Evolutionary conservation across 2,329 filamentous ascomycete genomes (phyloP).

Genomic region (Emmonsiellopsis sp.): DNA sequence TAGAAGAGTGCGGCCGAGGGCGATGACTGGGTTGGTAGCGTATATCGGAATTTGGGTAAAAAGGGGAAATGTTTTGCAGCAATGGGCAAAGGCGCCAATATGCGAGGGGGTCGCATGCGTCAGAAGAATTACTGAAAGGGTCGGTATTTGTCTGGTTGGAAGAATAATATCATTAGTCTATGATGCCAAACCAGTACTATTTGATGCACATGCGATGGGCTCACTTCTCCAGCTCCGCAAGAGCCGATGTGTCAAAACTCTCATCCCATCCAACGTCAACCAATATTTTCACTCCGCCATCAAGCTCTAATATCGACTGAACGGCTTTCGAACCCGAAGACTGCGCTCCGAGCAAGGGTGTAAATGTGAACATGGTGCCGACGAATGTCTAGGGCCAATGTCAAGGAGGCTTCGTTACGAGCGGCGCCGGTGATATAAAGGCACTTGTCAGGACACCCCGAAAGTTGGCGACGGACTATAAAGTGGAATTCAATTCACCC

Average conservation of each 20-base stretch:
- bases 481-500: neutral
- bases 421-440: neutral
- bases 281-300: slow-evolving; percentile 91
- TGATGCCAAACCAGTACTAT: neutral
- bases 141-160: slow-evolving; percentile 65
- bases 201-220: slow-evolving; percentile 3
- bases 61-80: slow-evolving; percentile 88
- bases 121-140: slow-evolving; percentile 83
- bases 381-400: neutral
- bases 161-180: neutral
- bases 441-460: neutral
- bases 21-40: slow-evolving; percentile 86
- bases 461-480: neutral
- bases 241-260: slow-evolving; percentile 69
- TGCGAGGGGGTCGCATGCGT: slow-evolving; percentile 90
- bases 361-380: slow-evolving; percentile 82
- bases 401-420: neutral
- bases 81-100: slow-evolving; percentile 87
- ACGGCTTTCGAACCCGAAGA: slow-evolving; percentile 70
- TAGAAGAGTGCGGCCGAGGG: slow-evolving; percentile 78
- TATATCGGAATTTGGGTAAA: slow-evolving; percentile 92
- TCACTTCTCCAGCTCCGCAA: slow-evolving; percentile 84
- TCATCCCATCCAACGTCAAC: slow-evolving; percentile 96
- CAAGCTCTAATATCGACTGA: slow-evolving; percentile 91
- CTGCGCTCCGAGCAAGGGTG: slow-evolving; percentile 81